Evolutionary conservation across 192 early-diverging fungal species (phyloP), one percentile per base, ranked within the genome.

Genomic region (Piromyces sp.): DNA sequence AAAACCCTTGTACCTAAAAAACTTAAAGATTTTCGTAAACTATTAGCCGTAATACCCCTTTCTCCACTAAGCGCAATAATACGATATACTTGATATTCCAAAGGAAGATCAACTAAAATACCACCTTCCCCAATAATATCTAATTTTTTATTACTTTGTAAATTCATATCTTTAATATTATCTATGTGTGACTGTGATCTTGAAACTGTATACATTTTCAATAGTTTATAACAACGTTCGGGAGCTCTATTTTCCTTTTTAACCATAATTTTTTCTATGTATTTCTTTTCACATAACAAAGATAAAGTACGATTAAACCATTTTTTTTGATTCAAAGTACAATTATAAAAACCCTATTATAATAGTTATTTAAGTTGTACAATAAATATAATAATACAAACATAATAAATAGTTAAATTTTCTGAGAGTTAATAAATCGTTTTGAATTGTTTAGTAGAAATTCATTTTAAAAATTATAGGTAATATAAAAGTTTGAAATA

Each of bases 21-120:
- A 80, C 86, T 87, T 38, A 93, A 83, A 2, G 87, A 83, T 14
- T 87, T 83, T 15, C 85, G 83, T 79, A 93, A 85, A 80, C 83
- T 83, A 86, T 89, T 86, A 16, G 88, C 84, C 22, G 87, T 91
- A 17, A 86, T 87, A 12, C 93, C 93, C 15, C 82, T 28, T 26
- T 86, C 82, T n/a, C 89, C 91, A 11, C 88, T 29, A 13, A 86
- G 79, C 1, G 83, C 79, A 38, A 93, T 89, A 22, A 91, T 79
- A 16, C 87, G 86, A 82, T 89, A 92, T 0, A 93, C 87, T 82
- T 93, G 93, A 80, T 87, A 87, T 29, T 93, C 92, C 17, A 93
- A 81, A 3, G 92, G 91, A 0, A 89, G 85, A 80, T 93, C 90
- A 3, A 87, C 80, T 30, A 86, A 82, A 15, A 91, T 84, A 17